phyloP scores from a whole-genome alignment of 2,329 filamentous ascomycete species.

The Colletotrichum sp. region DNA sequence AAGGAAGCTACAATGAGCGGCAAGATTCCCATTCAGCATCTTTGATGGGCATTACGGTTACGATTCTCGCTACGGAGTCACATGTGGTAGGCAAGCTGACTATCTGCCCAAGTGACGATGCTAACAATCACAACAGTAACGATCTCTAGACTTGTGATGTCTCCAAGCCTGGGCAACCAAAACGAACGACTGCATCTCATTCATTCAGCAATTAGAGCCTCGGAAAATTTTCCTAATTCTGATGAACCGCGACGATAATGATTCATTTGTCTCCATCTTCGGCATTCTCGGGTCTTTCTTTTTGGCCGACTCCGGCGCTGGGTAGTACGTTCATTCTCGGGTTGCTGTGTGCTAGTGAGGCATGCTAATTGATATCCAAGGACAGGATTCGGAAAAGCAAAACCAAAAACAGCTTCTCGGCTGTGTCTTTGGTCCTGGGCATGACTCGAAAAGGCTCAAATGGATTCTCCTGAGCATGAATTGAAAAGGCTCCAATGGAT shows the following conservation, averaged over 20 bases:
- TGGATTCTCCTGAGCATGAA: slow-evolving; percentile 38
- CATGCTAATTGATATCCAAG: not conserved
- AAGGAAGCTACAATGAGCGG: slow-evolving; percentile 3
- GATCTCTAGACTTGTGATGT: slow-evolving; percentile 1
- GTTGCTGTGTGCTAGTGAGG: not conserved
- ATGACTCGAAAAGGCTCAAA: slow-evolving; percentile 35
- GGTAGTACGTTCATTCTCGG: not conserved
- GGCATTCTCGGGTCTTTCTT: not conserved
- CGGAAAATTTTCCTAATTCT: not conserved
- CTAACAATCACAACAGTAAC: not conserved
- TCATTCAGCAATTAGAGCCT: not conserved
- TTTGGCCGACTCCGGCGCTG: not conserved
- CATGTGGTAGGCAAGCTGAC: not conserved
- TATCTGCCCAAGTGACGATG: not conserved
- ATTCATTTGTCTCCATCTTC: not conserved
- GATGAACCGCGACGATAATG: not conserved
- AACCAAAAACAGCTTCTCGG: not conserved
- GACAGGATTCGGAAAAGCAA: not conserved
- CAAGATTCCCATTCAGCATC: not conserved
- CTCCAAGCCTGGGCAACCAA: not conserved
- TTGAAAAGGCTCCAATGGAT: slow-evolving; percentile 30
- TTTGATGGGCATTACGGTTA: not conserved
- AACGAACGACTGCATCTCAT: not conserved
- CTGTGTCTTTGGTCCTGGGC: slow-evolving; percentile 32
- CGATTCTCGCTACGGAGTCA: not conserved